phyloP scores from a whole-genome alignment of 768 basidiomycete genomes.

The Fomitopsis serialis region DNA sequence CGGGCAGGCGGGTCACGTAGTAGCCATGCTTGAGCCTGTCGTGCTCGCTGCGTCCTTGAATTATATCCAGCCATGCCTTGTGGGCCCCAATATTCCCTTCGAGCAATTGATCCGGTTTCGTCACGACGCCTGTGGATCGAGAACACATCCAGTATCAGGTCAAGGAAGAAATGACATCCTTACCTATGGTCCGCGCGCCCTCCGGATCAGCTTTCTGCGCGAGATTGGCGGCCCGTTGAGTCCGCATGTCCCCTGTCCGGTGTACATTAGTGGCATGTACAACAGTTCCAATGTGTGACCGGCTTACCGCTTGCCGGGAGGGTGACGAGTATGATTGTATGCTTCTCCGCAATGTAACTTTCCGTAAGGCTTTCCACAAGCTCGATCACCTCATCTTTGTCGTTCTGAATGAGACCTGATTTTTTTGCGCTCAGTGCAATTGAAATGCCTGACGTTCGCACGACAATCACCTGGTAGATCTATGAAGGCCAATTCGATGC shows the following conservation, averaged over 20 bases:
- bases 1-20: slow-evolving; percentile 60
- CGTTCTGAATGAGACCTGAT: slow-evolving; percentile 56
- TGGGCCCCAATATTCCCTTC: slow-evolving; percentile 36
- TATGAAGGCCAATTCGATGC: slow-evolving; percentile 15
- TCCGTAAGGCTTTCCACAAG: slow-evolving; percentile 46
- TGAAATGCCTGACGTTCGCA: slow-evolving; percentile 19
- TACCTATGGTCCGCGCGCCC: slow-evolving; percentile 61
- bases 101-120: slow-evolving; percentile 58
- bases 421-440: slow-evolving; percentile 16
- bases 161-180: neutral
- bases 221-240: slow-evolving; percentile 50
- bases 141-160: neutral
- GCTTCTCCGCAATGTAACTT: slow-evolving; percentile 38
- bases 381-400: slow-evolving; percentile 31
- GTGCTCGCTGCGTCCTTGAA: slow-evolving; percentile 44
- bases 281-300: neutral
- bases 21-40: slow-evolving; percentile 42
- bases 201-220: slow-evolving; percentile 48
- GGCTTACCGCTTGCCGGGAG: slow-evolving; percentile 57
- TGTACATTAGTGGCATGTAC: neutral
- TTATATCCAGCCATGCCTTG: slow-evolving; percentile 42
- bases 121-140: slow-evolving; percentile 48
- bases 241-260: slow-evolving; percentile 60
- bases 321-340: slow-evolving; percentile 59
- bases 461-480: slow-evolving; percentile 21